Conservation (phyloP, 169 alveolate species). For the Babesia divergens region DNA sequence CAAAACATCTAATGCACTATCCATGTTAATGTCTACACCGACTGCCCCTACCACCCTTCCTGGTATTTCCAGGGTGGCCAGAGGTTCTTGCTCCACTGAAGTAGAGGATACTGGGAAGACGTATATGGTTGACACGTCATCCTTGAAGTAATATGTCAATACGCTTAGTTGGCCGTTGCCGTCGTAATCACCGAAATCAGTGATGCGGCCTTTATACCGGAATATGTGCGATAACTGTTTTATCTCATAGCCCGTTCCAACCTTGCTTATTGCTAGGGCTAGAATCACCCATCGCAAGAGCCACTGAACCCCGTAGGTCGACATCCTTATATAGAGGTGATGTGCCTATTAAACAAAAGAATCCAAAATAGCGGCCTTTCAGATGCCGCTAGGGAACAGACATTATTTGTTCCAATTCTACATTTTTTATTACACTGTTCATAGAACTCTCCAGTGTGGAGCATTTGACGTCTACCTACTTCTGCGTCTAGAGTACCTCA, state of each 20-base stretch:
- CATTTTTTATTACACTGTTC: too few relatives aligned
- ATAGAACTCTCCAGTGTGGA: too few relatives aligned
- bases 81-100: background rate
- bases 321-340: too few relatives aligned
- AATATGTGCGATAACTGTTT: slow-evolving; percentile 6
- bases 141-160: slow-evolving; percentile 8
- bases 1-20: slow-evolving; percentile 63
- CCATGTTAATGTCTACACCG: slow-evolving; percentile 68
- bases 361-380: too few relatives aligned
- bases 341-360: too few relatives aligned
- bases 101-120: background rate
- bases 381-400: too few relatives aligned
- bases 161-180: slow-evolving; percentile 35
- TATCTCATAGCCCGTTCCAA: slow-evolving; percentile 6
- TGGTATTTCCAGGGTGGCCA: slow-evolving; percentile 31
- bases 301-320: too few relatives aligned
- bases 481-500: too few relatives aligned
- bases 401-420: too few relatives aligned
- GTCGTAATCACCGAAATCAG: slow-evolving; percentile 63
- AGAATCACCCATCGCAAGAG: too few relatives aligned
- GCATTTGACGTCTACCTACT: too few relatives aligned
- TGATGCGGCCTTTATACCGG: slow-evolving; percentile 16
- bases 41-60: slow-evolving; percentile 61
- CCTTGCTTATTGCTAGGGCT: background rate
- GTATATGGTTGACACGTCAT: background rate